phyloP scores from a whole-genome alignment of 2,329 filamentous ascomycete species.

The Penicillium hesseltinei region DNA sequence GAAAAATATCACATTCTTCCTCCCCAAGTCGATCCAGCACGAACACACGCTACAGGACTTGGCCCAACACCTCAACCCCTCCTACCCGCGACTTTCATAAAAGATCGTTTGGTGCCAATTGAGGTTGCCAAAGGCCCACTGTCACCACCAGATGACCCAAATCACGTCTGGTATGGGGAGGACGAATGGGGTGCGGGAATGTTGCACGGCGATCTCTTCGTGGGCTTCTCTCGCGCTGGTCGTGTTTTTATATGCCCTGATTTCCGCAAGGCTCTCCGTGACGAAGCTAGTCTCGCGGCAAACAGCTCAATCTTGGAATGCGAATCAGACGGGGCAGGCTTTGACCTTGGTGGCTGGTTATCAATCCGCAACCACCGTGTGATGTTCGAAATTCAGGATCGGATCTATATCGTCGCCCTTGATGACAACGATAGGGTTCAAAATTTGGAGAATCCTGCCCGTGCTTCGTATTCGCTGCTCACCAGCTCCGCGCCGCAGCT shows the following conservation, averaged over 20 bases:
- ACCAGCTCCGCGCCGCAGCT: conserved; percentile 41
- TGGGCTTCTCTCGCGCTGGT: conserved; percentile 45
- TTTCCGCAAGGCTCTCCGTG: conserved; percentile 41
- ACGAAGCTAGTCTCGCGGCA: conserved; percentile 24
- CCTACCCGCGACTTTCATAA: conserved; percentile 20
- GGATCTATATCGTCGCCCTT: conserved; percentile 45
- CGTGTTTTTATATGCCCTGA: conserved; percentile 46
- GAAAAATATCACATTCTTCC: conserved; percentile 37
- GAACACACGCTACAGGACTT: conserved; percentile 22
- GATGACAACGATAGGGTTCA: conserved; percentile 34
- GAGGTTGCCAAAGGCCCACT: conserved; percentile 29
- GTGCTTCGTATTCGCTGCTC: conserved; percentile 33
- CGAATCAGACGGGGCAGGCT: conserved; percentile 40
- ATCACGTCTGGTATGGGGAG: conserved; percentile 31
- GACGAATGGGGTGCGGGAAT: conserved; percentile 52
- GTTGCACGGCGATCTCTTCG: conserved; percentile 43
- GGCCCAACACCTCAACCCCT: conserved; percentile 22
- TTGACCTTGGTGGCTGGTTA: conserved; percentile 50
- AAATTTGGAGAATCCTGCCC: conserved; percentile 17
- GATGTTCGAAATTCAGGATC: conserved; percentile 47
- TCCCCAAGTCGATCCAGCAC: conserved; percentile 22
- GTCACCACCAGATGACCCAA: conserved; percentile 20
- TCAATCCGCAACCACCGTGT: conserved; percentile 43
- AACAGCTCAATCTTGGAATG: conserved; percentile 43
- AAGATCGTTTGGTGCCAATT: conserved; percentile 29